Base-by-base conservation (phyloP, 345 rosid species). In the Lepidium didymum region DNA sequence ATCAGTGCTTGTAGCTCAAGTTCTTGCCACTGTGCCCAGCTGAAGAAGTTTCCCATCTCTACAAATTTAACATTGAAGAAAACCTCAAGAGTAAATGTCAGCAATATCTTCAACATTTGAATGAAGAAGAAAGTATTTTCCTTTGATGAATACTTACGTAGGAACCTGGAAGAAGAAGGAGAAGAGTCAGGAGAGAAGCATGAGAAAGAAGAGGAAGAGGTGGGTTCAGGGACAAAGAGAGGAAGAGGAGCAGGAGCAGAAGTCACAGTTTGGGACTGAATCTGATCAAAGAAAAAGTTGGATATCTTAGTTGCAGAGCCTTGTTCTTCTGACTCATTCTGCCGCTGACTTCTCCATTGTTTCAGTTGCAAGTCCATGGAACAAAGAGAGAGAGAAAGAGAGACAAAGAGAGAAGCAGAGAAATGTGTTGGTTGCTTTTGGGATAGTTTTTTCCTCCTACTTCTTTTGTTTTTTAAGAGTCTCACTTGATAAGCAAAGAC, bases 1-100 rank as follows among this genome's bases (percentile, higher is more conserved):
- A 91, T 85, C 40, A 86, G 81, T 52, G 93, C 97, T 81, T 91
- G 97, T 74, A 88, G 87, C 82, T 91, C 96, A 41, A 91, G 91
- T 74, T 91, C 97, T 65, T 88, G 93, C 91, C 89, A 86, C 67
- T 91, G 97, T 59, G 80, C 78, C 85, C 65, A 81, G 81, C 95
- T 91, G 45, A 93, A 93, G 69, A 67, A 82, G 72, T 86, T 85
- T 31, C 87, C 87, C 86, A 85, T 81, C 77, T 80, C 98, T 92
- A 59, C 54, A 36, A 71, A 47, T 7, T 25, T 58, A 23, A 64
- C 16, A 56, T 6, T 25, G 7, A 23, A 36, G 7, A 23, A 36
- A 54, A 15, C 58, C 38, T 10, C 53, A 57, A 57, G 3, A 47
- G 25, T 19, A 65, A 19, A 70, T 53, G 10, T 61, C 18, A 42